Conservation (phyloP, 495 filamentous ascomycete genomes). For the Xylaria flabelliformis region DNA sequence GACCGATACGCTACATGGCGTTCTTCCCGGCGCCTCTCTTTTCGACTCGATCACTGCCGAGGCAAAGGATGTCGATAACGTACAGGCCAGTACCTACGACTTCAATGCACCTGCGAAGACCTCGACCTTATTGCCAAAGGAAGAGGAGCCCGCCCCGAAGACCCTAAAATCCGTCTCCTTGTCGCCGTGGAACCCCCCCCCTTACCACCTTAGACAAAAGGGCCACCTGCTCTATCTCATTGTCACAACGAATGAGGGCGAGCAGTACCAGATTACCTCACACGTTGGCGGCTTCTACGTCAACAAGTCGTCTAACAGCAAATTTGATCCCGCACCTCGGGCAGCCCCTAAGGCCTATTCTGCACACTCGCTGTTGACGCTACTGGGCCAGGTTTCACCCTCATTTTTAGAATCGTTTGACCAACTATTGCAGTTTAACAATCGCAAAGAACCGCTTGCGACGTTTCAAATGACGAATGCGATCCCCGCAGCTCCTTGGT, state of each 20-base stretch:
- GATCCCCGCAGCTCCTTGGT: conserved; percentile 90
- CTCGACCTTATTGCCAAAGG: conserved; percentile 71
- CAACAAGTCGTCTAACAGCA: conserved; percentile 87
- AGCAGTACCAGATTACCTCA: conserved; percentile 90
- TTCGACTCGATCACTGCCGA: conserved; percentile 73
- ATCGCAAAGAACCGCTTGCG: conserved; percentile 81
- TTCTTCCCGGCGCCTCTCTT: conserved; percentile 84
- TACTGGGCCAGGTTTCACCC: conserved; percentile 79
- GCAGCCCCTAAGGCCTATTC: conserved; percentile 69
- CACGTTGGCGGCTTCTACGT: conserved; percentile 95
- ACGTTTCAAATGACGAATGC: conserved; percentile 96
- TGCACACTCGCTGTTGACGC: conserved; percentile 84
- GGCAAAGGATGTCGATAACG: conserved; percentile 57
- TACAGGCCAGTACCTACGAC: conserved; percentile 71
- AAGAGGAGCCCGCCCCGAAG: conserved; percentile 73
- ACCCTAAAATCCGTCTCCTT: conserved; percentile 87
- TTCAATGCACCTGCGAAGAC: conserved; percentile 71
- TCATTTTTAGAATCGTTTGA: conserved; percentile 78
- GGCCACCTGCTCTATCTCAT: conserved; percentile 94
- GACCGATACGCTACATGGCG: conserved; percentile 85
- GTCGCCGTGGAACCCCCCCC: conserved; percentile 96
- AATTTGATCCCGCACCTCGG: conserved; percentile 88
- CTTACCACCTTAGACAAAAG: conserved; percentile 85
- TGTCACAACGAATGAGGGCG: conserved; percentile 87
- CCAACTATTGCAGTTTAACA: conserved; percentile 78